Evolutionary conservation across 1,284 basidiomycete species (phyloP), one percentile per base, ranked within the genome.

Genomic region (Wallemia mellicola): DNA sequence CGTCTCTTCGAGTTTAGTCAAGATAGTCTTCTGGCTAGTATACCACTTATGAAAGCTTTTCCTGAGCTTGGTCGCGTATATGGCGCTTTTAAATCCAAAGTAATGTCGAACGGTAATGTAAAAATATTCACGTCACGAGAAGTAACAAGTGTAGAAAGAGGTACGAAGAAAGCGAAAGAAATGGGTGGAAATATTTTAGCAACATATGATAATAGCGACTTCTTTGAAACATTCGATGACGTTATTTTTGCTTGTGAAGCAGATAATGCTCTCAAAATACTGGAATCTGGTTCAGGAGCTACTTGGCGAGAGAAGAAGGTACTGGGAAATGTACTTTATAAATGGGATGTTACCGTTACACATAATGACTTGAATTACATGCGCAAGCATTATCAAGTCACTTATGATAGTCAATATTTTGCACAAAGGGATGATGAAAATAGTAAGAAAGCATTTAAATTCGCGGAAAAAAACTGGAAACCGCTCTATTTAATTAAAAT

Each of bases 401-500:
- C 60, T 3, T 67, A 65, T 22, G 38, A 48, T n/a, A 17, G 14
- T 2, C 2, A 30, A 2, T 1, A 11, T 32, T n/a, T 22, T 17
- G n/a, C 59, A 28, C 25, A 61, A 48, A 48, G 38, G 19, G 3
- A 48, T 5, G 38, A 48, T n/a, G 60, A 69, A 70, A 61, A 70
- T 71, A 62, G 67, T 65, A 25, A 67, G 66, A 66, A 71, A 67
- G 67, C 72, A 59, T 19, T 70, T 57, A 55, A 66, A 25, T 74
- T 73, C 60, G 76, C 74, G 2, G 65, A 73, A 62, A 70, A 73
- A 54, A 71, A 74, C 60, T 79, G 78, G 66, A 70, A 73, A 5
- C 75, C 76, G 2, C 68, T 78, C 55, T 77, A 78, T 65, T 76
- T 77, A 64, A 79, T 78, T 62, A 74, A 75, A 67, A 75, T 76